These are phyloP conservation scores for Stephanodiscus triporus DNA, from an alignment of 108 stramenopile species.

Conservation along the genomic window DNA sequence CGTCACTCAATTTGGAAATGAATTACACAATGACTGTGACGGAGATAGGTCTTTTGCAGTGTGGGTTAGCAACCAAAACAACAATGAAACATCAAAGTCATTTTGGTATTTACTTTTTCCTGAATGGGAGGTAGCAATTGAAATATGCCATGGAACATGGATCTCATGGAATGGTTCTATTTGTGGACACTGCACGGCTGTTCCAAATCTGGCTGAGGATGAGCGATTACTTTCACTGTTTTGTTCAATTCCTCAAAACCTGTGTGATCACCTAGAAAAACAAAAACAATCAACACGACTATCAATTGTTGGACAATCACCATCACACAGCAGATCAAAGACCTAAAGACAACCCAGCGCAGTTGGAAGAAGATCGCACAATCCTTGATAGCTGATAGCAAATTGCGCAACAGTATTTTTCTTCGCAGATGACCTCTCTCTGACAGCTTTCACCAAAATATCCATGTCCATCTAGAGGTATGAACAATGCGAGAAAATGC, in stretches of 20 bases:
- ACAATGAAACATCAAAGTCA: not conserved
- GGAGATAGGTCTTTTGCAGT: not conserved
- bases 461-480: constrained; percentile 20
- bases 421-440: constrained; percentile 6
- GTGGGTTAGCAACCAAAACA: not conserved
- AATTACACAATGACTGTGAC: not conserved
- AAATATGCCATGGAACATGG: not conserved
- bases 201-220: not conserved
- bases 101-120: constrained; percentile 3
- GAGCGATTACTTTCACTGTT: not conserved
- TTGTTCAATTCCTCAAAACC: not conserved
- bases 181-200: not conserved
- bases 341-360: constrained; percentile 58
- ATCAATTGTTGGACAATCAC: constrained; percentile 33
- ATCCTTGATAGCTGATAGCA: constrained; percentile 40
- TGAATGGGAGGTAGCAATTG: constrained; percentile 1
- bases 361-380: constrained; percentile 56
- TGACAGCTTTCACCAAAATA: constrained; percentile 26
- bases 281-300: constrained; percentile 38
- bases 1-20: not conserved
- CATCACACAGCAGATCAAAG: constrained; percentile 57
- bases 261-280: constrained; percentile 3
- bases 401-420: constrained; percentile 8
- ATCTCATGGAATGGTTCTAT: not conserved
- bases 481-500: constrained; percentile 9